Conservation (phyloP, 176 grass and related monocot genomes). For the Zea mays region Zm-B73-REFERENCE-NAM-5.0 NC_050100.1:194359501-194360000, state of each 20-base stretch:
- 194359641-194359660: too few species aligned
- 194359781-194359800: neutral
- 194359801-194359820: neutral
- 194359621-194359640: too few species aligned
- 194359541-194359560: too few species aligned
- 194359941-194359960: neutral
- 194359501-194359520: neutral
- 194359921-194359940: neutral
- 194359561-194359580: too few species aligned
- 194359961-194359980: neutral
- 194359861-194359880: neutral
- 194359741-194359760: too few species aligned
- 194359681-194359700: too few species aligned
- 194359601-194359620: too few species aligned
- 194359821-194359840: neutral
- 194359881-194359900: neutral
- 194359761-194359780: neutral
- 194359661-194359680: too few species aligned
- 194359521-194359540: too few species aligned
- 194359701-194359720: too few species aligned
- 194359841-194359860: neutral
- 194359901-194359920: neutral
- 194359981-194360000: neutral
- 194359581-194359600: too few species aligned
- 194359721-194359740: too few species aligned